Evolutionary conservation across 805 yeast genomes (phyloP), one percentile per base, ranked within the genome.

Genomic region (Candida piceae): DNA sequence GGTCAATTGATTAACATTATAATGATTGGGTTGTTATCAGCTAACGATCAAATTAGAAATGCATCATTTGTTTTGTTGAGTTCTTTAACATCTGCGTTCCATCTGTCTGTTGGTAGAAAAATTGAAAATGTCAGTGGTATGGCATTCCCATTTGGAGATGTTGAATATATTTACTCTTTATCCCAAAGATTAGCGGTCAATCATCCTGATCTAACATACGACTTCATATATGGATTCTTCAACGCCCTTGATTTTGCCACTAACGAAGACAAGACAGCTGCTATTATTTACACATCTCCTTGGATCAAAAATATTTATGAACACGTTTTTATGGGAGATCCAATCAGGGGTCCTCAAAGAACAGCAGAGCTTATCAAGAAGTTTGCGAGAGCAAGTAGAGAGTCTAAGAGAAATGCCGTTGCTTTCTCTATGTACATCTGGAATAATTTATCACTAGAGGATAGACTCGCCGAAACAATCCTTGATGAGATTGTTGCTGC

Each of bases 401-500:
- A 60, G 16, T 74, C 75, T 32, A 61, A 66, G 7, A 61, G 64
- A 0, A 69, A 72, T 17, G 65, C 79, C 20, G 66, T 78, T 12
- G 64, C 73, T 1, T 71, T 84, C 45, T 69, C 77, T 35, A 70
- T 75, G 26, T 69, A 72, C 34, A 62, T 85, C 13, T 87, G 95
- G 95, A 70, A 76, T 25, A 69, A 72, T 35, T 51, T 87, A 11
- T 76, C 82, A 16, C 50, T 71, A 2, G 88, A 84, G 37, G 78
- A 78, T 30, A 64, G 76, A 26, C 58, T 86, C 10, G 70, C 74
- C 4, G 66, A 71, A 2, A 58, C 76, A 3, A 63, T 85, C 17
- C 70, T 86, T 9, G 88, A 84, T 44, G 96, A 85, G 50, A 74
- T 84, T 16, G 74, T 85, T 5, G 74, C 79, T 2, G 80, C 79